Percentiles rank a stretch among this genome's conserved stretches.
These are phyloP conservation scores for Multifurca ochricompacta DNA, from an alignment of 768 basidiomycete species.

Conservation along the genomic window DNA sequence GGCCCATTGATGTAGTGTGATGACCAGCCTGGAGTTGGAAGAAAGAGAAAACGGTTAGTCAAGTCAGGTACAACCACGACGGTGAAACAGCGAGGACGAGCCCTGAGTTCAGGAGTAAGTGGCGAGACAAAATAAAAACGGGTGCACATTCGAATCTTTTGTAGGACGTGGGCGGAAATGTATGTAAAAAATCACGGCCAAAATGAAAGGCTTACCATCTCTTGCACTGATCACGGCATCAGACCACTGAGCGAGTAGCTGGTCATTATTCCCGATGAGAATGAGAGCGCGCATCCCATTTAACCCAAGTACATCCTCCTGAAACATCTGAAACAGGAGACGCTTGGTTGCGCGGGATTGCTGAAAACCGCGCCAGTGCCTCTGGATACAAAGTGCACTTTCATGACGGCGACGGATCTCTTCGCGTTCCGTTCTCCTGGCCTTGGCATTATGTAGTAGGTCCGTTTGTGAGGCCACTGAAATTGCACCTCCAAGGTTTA, in stretches of 20 bases:
- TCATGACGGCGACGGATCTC: conserved; percentile 50
- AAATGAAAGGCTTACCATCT: conserved; percentile 24
- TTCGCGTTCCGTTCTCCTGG: conserved; percentile 49
- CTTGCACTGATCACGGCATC: conserved; percentile 27
- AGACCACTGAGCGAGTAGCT: conserved; percentile 42
- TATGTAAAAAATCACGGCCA: not conserved
- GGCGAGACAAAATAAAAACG: not conserved
- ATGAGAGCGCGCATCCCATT: conserved; percentile 58
- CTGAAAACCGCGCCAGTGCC: conserved; percentile 55
- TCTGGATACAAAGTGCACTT: conserved; percentile 53
- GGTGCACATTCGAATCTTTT: not conserved
- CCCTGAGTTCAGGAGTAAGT: not conserved
- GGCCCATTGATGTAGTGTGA: conserved; percentile 33
- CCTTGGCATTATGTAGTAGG: conserved; percentile 57
- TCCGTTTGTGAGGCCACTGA: conserved; percentile 43
- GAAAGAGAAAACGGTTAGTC: conserved; percentile 22
- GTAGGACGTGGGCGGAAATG: not conserved
- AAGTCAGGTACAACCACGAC: not conserved
- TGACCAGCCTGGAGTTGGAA: conserved; percentile 30
- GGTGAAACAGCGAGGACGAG: no score
- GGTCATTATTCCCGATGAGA: conserved; percentile 46
- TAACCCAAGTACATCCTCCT: conserved; percentile 43
- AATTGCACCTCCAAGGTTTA: conserved; percentile 68
- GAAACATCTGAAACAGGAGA: conserved; percentile 44
- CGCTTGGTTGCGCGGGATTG: conserved; percentile 36